Evolutionary conservation across 164 flowering plant species (phyloP).

Genomic region (Echeveria elegans): DNA sequence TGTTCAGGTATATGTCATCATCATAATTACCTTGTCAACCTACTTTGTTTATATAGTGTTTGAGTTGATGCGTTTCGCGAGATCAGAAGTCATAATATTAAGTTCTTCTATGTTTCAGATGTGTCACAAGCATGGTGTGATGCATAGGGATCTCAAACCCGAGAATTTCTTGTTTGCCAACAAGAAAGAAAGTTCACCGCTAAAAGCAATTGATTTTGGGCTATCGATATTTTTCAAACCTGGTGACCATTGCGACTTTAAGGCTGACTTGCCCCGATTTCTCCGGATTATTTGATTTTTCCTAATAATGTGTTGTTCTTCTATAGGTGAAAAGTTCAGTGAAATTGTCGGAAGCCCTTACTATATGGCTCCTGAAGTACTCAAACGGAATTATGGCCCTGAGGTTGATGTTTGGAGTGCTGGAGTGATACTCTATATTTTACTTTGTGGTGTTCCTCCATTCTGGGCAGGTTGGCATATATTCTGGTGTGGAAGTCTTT

Average conservation of each 20-base stretch:
- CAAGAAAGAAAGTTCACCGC: conserved; percentile 11
- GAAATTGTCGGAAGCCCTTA: conserved; percentile 12
- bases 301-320: not conserved
- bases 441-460: conserved; percentile 10
- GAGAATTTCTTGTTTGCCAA: conserved; percentile 15
- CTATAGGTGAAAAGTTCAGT: conserved; percentile 8
- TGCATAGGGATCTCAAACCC: conserved; percentile 13
- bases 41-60: no score
- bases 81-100: no score
- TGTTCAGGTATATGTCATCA: conserved; percentile 51
- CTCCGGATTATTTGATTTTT: not conserved
- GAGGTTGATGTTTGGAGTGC: conserved; percentile 14
- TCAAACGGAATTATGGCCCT: conserved; percentile 10
- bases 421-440: conserved; percentile 8
- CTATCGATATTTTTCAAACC: conserved; percentile 12
- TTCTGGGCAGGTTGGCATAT: conserved; percentile 9
- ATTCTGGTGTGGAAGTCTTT: not conserved
- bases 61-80: no score
- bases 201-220: conserved; percentile 18
- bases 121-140: conserved; percentile 15
- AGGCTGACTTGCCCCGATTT: not conserved
- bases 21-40: no score
- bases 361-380: conserved; percentile 12
- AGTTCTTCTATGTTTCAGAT: conserved; percentile 1
- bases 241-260: conserved; percentile 1